phyloP scores from a whole-genome alignment of 108 stramenopile species.

The Nitzschia sp. region DNA sequence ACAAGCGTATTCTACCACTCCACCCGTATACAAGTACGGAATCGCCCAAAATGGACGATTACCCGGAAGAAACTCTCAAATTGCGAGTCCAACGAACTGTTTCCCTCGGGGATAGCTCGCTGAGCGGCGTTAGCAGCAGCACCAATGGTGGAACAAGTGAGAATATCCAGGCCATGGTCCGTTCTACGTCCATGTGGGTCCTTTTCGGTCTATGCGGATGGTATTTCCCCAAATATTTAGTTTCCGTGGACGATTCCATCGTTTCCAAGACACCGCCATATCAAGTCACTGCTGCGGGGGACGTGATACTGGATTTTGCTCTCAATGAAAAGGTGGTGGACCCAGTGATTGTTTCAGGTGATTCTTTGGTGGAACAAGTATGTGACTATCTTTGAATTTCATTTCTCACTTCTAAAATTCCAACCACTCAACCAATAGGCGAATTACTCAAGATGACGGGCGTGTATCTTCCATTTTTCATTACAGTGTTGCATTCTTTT shows the following conservation, averaged over 20 bases:
- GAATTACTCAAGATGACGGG: conserved; percentile 25
- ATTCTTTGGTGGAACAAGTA: background rate
- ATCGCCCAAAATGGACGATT: no score
- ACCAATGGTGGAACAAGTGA: background rate
- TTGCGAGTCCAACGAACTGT: conserved; percentile 2
- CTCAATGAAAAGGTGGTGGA: conserved; percentile 33
- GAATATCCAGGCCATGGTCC: background rate
- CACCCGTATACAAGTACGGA: no score
- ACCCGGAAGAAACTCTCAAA: background rate
- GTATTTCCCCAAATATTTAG: conserved; percentile 33
- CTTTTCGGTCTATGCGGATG: conserved; percentile 29
- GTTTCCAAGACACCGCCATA: conserved; percentile 21
- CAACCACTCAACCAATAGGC: background rate
- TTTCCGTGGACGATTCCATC: conserved; percentile 9
- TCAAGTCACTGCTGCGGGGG: conserved; percentile 29
- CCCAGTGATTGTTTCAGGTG: conserved; percentile 37
- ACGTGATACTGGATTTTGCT: conserved; percentile 46
- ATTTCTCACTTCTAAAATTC: no score
- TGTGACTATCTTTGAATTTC: background rate
- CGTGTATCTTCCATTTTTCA: conserved; percentile 21
- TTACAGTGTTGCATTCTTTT: conserved; percentile 17
- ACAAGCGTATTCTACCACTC: no score
- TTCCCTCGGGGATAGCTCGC: conserved; percentile 5
- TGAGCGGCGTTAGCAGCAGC: background rate
- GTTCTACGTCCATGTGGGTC: background rate